Conservation (phyloP, 768 basidiomycete species). For the Collybia mongolica region DNA sequence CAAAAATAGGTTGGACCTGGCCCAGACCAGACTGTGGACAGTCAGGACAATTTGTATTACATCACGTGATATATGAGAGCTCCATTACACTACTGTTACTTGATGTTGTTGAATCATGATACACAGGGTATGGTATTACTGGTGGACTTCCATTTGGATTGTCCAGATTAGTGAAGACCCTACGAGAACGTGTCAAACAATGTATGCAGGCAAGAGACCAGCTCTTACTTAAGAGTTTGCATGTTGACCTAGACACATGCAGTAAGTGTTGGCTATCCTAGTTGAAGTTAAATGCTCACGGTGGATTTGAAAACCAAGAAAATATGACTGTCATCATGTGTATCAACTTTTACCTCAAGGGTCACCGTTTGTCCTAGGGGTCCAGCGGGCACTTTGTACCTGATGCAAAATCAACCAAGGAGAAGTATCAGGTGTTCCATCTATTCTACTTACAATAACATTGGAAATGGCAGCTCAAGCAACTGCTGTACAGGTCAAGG, state of each 20-base stretch:
- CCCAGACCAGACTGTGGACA: too few species aligned
- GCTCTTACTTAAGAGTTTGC: constrained; percentile 62
- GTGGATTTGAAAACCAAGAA: constrained; percentile 88
- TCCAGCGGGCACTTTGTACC: constrained; percentile 66
- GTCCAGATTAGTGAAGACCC: constrained; percentile 58
- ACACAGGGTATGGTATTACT: constrained; percentile 63
- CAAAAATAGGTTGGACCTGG: too few species aligned
- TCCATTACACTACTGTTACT: neutral
- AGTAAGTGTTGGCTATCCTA: constrained; percentile 2
- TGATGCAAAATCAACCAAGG: constrained; percentile 24
- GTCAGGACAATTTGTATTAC: constrained; percentile 1
- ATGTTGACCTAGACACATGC: constrained; percentile 60
- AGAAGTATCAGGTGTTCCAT: neutral
- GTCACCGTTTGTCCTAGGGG: constrained; percentile 41
- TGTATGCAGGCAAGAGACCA: neutral
- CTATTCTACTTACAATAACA: constrained; percentile 57
- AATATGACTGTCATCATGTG: constrained; percentile 78
- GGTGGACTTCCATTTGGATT: constrained; percentile 51
- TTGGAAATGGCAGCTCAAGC: constrained; percentile 46
- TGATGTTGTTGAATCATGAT: constrained; percentile 23
- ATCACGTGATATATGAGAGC: neutral
- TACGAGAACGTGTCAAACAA: constrained; percentile 19
- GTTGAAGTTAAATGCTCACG: constrained; percentile 36
- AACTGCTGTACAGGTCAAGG: constrained; percentile 71
- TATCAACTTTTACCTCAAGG: constrained; percentile 48